Conservation (phyloP, 139 green algal species). For the Tetratostichococcus sp. region DNA sequence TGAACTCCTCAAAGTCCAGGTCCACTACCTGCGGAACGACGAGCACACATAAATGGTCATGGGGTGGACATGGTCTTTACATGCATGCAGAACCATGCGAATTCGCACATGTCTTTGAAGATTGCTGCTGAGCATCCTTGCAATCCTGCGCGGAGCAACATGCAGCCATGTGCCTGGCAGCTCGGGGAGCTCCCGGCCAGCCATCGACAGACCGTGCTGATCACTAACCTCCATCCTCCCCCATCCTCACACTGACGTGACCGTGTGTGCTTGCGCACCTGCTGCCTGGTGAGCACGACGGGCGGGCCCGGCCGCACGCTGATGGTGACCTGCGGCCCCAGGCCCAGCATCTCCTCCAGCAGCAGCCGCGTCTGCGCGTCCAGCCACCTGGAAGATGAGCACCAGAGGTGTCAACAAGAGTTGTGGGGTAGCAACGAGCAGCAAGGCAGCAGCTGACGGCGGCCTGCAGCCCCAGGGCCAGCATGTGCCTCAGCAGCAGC, state of each 20-base stretch:
- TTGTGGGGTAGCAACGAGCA: too few species aligned
- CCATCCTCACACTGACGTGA: not conserved
- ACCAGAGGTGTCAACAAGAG: too few species aligned
- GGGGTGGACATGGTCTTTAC: too few species aligned
- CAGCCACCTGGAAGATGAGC: not conserved
- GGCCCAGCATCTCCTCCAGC: not conserved
- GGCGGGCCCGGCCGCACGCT: not conserved
- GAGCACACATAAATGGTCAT: too few species aligned
- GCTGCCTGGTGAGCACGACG: not conserved
- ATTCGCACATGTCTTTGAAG: too few species aligned
- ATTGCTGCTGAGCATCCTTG: too few species aligned
- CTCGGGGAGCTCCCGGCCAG: not conserved
- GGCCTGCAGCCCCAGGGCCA: too few species aligned
- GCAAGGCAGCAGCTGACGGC: too few species aligned
- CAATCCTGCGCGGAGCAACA: not conserved
- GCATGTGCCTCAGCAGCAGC: too few species aligned
- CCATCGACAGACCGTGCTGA: too few species aligned
- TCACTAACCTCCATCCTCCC: too few species aligned
- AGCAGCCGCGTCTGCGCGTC: not conserved
- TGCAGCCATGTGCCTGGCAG: not conserved
- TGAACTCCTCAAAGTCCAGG: not conserved
- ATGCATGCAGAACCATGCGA: too few species aligned
- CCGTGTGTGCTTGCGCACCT: not conserved
- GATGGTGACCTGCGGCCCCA: not conserved
- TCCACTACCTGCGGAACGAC: not conserved